Evolutionary conservation across 2,329 filamentous ascomycete genomes (phyloP).

Genomic region (Pseudocercospora musae): DNA sequence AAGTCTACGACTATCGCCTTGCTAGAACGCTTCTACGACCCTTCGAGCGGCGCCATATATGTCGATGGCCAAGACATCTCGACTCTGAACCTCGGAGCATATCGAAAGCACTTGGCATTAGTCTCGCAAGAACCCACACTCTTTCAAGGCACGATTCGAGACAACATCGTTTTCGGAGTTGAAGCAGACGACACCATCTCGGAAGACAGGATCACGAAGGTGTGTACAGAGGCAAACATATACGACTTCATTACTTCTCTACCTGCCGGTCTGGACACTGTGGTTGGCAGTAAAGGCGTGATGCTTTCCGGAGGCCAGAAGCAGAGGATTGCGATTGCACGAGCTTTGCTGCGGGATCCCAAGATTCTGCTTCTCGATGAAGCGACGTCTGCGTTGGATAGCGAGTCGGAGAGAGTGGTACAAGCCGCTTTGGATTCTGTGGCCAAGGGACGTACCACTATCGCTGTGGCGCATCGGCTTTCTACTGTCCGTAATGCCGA

Average conservation of each 20-base stretch:
- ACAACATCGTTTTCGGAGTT: constrained; percentile 36
- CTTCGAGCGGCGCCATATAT: constrained; percentile 37
- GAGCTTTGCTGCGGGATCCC: constrained; percentile 53
- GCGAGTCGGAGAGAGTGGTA: constrained; percentile 27
- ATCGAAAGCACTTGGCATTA: constrained; percentile 43
- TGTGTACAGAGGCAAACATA: constrained; percentile 43
- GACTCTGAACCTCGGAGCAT: constrained; percentile 36
- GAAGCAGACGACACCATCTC: constrained; percentile 6
- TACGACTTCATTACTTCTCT: constrained; percentile 52
- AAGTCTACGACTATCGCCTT: constrained; percentile 48
- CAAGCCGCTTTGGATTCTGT: constrained; percentile 57
- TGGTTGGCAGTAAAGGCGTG: constrained; percentile 32
- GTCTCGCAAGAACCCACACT: constrained; percentile 48
- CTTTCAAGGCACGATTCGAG: constrained; percentile 43
- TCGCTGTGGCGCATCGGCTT: constrained; percentile 42
- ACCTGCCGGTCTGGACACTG: constrained; percentile 49
- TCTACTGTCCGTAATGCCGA: constrained; percentile 39
- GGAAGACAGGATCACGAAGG: constrained; percentile 15
- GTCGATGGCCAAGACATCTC: constrained; percentile 58
- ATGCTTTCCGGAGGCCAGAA: constrained; percentile 54
- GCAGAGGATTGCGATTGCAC: constrained; percentile 54
- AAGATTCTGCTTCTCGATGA: constrained; percentile 53
- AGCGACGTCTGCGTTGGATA: constrained; percentile 33
- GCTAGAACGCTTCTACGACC: constrained; percentile 48
- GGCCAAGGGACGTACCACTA: constrained; percentile 37